These are phyloP conservation scores for Pyrus hybrid DNA, from an alignment of 331 rosid species.

Conservation along the genomic window DNA sequence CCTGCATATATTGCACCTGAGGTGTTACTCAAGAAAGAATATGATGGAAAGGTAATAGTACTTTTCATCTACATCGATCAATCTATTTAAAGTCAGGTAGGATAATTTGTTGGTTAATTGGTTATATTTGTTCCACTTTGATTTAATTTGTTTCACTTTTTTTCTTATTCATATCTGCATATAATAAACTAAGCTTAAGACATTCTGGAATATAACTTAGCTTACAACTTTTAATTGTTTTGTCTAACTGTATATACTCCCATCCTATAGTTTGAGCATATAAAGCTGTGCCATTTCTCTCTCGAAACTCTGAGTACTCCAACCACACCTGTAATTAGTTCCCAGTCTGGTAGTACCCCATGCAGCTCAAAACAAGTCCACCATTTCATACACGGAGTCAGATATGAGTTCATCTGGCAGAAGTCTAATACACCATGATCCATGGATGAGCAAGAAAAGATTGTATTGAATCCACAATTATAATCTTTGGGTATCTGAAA, in stretches of 20 bases:
- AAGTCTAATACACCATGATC: too few species aligned
- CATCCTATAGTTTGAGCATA: neutral
- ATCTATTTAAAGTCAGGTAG: neutral
- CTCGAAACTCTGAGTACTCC: neutral
- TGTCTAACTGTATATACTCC: neutral
- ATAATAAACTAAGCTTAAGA: neutral
- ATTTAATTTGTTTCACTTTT: neutral
- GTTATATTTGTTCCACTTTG: neutral
- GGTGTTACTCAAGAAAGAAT: constrained; percentile 89
- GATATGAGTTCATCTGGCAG: too few species aligned
- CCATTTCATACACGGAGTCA: too few species aligned
- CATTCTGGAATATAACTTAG: neutral
- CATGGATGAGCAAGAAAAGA: too few species aligned
- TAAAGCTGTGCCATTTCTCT: neutral
- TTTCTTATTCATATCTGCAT: neutral
- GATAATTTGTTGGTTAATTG: neutral
- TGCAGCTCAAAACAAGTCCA: too few species aligned
- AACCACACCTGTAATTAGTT: too few species aligned
- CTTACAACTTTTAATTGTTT: neutral
- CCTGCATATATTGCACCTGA: constrained; percentile 97
- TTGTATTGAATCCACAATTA: too few species aligned
- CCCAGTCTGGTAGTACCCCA: too few species aligned
- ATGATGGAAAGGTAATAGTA: constrained; percentile 83
- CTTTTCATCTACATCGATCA: too few species aligned
- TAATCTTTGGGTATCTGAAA: too few species aligned